Percentiles rank a stretch among this genome's conserved stretches.
phyloP scores from a whole-genome alignment of 1,284 basidiomycete genomes.

The Malassezia equina region DNA sequence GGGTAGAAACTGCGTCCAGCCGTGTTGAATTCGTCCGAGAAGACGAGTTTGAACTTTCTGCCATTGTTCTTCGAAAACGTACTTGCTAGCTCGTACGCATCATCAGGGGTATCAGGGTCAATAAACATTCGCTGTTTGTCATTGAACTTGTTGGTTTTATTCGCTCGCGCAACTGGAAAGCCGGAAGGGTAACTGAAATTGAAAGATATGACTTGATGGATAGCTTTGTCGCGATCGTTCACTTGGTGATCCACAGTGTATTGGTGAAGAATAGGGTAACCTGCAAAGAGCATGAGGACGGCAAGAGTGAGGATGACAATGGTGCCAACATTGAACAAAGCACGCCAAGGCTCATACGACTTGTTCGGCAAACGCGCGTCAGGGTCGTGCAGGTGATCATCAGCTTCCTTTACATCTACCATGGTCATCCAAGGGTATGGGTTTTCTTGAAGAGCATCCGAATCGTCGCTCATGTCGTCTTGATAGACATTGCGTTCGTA shows the following conservation, averaged over 20 bases:
- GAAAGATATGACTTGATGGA: background rate
- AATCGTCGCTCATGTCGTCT: conserved; percentile 4
- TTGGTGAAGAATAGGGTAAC: conserved; percentile 31
- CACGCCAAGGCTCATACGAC: conserved; percentile 15
- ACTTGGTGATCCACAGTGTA: background rate
- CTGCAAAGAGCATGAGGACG: conserved; percentile 35
- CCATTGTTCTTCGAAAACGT: conserved; percentile 51
- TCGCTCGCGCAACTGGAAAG: background rate
- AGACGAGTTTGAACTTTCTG: conserved; percentile 36
- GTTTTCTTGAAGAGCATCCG: background rate
- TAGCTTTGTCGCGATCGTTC: background rate
- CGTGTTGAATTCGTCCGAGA: conserved; percentile 46
- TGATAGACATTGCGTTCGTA: background rate
- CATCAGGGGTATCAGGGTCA: conserved; percentile 47
- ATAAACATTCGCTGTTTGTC: conserved; percentile 25
- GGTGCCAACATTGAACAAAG: conserved; percentile 34
- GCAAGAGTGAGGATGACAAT: conserved; percentile 26
- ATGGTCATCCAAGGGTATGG: conserved; percentile 20
- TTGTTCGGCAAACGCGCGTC: background rate
- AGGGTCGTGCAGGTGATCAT: conserved; percentile 27
- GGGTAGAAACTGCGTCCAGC: conserved; percentile 53
- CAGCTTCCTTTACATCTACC: conserved; percentile 25
- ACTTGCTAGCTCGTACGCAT: conserved; percentile 18
- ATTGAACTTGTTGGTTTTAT: background rate
- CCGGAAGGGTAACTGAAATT: background rate